Conservation (phyloP, 2,329 filamentous ascomycete genomes). For the Xylaria polymorpha region DNA sequence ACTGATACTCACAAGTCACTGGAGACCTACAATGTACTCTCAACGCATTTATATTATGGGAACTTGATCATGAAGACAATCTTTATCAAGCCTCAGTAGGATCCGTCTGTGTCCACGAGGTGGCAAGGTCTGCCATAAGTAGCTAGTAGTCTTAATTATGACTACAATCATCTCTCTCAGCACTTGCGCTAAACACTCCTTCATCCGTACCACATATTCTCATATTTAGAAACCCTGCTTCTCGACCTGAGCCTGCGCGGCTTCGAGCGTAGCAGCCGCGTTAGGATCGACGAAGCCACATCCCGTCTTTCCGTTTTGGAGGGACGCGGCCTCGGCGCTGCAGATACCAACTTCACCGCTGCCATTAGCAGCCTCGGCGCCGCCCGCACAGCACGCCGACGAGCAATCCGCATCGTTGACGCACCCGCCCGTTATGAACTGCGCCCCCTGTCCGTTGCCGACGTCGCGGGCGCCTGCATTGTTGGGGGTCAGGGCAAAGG, state of each 20-base stretch:
- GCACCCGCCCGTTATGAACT: conserved; percentile 56
- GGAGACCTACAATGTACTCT: not conserved
- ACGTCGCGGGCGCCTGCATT: conserved; percentile 52
- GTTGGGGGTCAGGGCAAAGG: conserved; percentile 52
- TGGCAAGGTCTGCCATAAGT: not conserved
- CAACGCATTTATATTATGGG: not conserved
- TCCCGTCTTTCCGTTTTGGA: conserved; percentile 54
- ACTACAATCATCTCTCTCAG: not conserved
- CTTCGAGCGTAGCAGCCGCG: conserved; percentile 46
- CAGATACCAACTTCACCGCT: conserved; percentile 50
- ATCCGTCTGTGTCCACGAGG: not conserved
- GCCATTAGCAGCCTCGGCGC: conserved; percentile 44
- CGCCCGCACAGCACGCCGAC: conserved; percentile 50
- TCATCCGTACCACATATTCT: not conserved
- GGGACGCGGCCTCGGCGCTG: conserved; percentile 51
- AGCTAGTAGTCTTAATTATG: not conserved
- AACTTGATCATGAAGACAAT: not conserved
- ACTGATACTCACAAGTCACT: not conserved
- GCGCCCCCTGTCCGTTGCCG: conserved; percentile 49
- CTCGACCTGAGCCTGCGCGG: conserved; percentile 49
- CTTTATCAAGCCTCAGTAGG: not conserved
- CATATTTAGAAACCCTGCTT: conserved; percentile 51
- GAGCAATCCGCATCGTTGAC: conserved; percentile 51
- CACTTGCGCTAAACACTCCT: not conserved
- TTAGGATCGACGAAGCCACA: conserved; percentile 54